These are phyloP conservation scores for Saturnispora dispora DNA, from an alignment of 805 yeast species.

Conservation along the genomic window DNA sequence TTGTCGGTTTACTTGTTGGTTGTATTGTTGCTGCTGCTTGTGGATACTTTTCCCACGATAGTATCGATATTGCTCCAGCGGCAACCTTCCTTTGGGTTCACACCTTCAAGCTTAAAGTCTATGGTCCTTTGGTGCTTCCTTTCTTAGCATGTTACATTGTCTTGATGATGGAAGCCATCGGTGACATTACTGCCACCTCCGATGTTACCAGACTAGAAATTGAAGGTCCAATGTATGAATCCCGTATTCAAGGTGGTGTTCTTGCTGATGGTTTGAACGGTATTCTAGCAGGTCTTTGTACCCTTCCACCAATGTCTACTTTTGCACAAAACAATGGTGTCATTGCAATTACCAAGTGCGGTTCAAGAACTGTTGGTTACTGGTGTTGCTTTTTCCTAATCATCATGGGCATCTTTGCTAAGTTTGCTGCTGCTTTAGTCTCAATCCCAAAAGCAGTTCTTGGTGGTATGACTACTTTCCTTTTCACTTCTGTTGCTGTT, in stretches of 20 bases:
- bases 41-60: conserved; percentile 58
- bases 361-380: conserved; percentile 62
- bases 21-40: conserved; percentile 90
- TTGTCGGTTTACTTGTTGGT: conserved; percentile 75
- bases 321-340: conserved; percentile 97
- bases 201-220: conserved; percentile 84
- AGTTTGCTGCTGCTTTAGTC: conserved; percentile 83
- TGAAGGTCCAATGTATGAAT: conserved; percentile 72
- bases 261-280: conserved; percentile 81
- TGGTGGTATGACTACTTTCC: conserved; percentile 75
- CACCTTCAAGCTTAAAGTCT: conserved; percentile 65
- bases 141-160: conserved; percentile 75
- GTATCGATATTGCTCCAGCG: conserved; percentile 67
- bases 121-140: conserved; percentile 83
- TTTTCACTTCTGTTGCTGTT: conserved; percentile 48
- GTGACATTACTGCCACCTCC: conserved; percentile 89
- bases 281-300: conserved; percentile 63
- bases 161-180: conserved; percentile 87
- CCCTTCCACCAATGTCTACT: conserved; percentile 83
- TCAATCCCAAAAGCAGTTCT: conserved; percentile 71
- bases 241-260: conserved; percentile 88
- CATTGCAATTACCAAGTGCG: conserved; percentile 85
- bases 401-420: conserved; percentile 80
- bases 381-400: conserved; percentile 54
- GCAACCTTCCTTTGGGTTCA: conserved; percentile 84